phyloP scores from a whole-genome alignment of 73 alveolate genomes.

The Symbiodinium pilosum region DNA sequence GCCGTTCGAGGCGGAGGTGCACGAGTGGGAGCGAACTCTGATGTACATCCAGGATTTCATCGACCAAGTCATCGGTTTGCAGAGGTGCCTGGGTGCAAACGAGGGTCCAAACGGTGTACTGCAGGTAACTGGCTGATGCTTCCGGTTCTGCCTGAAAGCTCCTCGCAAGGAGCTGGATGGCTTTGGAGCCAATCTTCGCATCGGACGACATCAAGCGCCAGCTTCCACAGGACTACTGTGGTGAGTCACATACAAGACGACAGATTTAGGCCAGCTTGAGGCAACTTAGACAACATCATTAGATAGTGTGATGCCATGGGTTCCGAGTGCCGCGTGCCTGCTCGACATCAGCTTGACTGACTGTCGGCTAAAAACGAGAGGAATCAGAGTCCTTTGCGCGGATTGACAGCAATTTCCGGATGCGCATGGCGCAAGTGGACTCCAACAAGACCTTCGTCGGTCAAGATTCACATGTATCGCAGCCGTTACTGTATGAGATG shows the following conservation, averaged over 20 bases:
- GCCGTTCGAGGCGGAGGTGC: slow-evolving; percentile 99
- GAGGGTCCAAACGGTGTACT: background rate
- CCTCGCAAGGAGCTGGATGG: slow-evolving; percentile 97
- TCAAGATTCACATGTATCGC: too few relatives aligned
- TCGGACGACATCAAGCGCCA: slow-evolving; percentile 99
- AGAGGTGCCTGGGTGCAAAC: slow-evolving; percentile 7
- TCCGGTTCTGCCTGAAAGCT: background rate
- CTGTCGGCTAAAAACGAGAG: too few relatives aligned
- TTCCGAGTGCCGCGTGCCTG: too few relatives aligned
- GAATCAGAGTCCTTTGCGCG: slow-evolving; percentile 93
- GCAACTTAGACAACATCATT: too few relatives aligned
- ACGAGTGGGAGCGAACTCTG: slow-evolving; percentile 99
- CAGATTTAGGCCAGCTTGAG: too few relatives aligned
- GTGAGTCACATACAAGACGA: too few relatives aligned
- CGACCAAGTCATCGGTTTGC: slow-evolving; percentile 89
- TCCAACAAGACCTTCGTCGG: slow-evolving; percentile 56
- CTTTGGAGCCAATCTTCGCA: slow-evolving; percentile 99
- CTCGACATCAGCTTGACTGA: too few relatives aligned
- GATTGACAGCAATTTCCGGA: slow-evolving; percentile 91
- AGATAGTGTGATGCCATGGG: too few relatives aligned
- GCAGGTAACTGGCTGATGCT: too few relatives aligned
- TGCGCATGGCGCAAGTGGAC: slow-evolving; percentile 94
- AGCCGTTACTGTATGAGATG: too few relatives aligned
- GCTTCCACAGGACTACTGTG: slow-evolving; percentile 95
- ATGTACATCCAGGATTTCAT: slow-evolving; percentile 97